A percentile compares a stretch with the other conserved stretches of the same genome.
Evolutionary conservation across 129 eudicot genomes (phyloP).

Genomic region (Kitagawia praeruptora): DNA sequence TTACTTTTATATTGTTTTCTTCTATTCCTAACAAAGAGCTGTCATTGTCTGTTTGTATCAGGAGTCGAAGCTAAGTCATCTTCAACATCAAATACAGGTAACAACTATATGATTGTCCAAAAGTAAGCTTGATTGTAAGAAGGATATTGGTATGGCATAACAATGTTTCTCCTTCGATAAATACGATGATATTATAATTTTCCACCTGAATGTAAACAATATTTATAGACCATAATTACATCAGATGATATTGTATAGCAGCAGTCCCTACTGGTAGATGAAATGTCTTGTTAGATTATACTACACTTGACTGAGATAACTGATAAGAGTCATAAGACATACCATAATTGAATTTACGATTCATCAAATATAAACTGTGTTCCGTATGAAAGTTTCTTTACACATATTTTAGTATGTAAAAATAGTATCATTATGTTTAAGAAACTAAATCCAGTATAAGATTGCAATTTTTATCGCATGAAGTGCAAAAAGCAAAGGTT

Average conservation of each 20-base stretch:
- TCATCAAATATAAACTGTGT: not conserved
- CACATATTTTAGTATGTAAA: not conserved
- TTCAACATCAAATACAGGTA: conserved; percentile 82
- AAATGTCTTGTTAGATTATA: not conserved
- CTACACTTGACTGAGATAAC: not conserved
- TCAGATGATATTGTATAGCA: too few species aligned
- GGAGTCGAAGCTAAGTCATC: conserved; percentile 69
- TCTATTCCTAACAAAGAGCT: conserved; percentile 11
- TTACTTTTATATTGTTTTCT: not conserved
- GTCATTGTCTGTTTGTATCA: conserved; percentile 12
- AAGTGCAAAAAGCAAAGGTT: not conserved
- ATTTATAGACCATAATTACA: not conserved
- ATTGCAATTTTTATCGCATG: not conserved
- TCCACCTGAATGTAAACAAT: not conserved
- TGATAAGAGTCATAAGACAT: not conserved
- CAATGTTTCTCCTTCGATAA: not conserved
- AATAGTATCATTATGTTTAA: not conserved
- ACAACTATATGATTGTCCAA: not conserved
- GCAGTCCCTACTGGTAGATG: not conserved
- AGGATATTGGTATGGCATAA: not conserved
- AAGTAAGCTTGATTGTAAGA: not conserved
- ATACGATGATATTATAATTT: not conserved
- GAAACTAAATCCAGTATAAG: not conserved
- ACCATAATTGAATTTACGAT: not conserved
- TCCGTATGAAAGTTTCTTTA: not conserved